Percentiles rank a stretch among this genome's conserved stretches.
Conservation (phyloP, 371 early-diverging fungal genomes). For the Mortierella sp. region DNA sequence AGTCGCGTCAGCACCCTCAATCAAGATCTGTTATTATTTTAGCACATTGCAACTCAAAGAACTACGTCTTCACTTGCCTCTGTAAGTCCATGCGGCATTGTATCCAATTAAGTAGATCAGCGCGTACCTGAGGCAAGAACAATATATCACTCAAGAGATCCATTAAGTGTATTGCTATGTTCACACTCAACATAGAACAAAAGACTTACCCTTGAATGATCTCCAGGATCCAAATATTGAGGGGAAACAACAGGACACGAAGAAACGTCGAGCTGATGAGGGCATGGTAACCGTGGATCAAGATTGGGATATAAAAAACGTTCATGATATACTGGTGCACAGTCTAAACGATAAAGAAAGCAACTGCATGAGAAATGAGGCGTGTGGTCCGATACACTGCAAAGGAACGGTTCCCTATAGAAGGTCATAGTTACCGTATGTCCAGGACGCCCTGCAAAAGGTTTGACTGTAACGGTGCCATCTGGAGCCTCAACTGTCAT, state of each 20-base stretch:
- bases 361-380: neutral
- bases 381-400: no score
- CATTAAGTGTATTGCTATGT: no score
- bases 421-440: conserved; percentile 47
- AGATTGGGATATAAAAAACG: conserved; percentile 52
- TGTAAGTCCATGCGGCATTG: conserved; percentile 54
- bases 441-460: conserved; percentile 54
- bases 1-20: neutral
- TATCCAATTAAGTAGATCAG: conserved; percentile 51
- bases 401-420: no score
- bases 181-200: no score
- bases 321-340: conserved; percentile 55
- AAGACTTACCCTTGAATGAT: conserved; percentile 45
- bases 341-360: conserved; percentile 22
- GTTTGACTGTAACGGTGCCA: conserved; percentile 41
- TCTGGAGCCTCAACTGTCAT: conserved; percentile 53
- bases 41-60: neutral
- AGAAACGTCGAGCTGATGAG: conserved; percentile 28
- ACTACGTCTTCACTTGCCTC: conserved; percentile 20
- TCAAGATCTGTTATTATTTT: neutral
- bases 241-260: conserved; percentile 46
- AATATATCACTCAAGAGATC: neutral
- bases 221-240: conserved; percentile 55
- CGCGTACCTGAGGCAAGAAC: conserved; percentile 25
- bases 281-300: conserved; percentile 46